phyloP scores from a whole-genome alignment of 1,284 basidiomycete genomes.

The Pulveroboletus sp. region DNA sequence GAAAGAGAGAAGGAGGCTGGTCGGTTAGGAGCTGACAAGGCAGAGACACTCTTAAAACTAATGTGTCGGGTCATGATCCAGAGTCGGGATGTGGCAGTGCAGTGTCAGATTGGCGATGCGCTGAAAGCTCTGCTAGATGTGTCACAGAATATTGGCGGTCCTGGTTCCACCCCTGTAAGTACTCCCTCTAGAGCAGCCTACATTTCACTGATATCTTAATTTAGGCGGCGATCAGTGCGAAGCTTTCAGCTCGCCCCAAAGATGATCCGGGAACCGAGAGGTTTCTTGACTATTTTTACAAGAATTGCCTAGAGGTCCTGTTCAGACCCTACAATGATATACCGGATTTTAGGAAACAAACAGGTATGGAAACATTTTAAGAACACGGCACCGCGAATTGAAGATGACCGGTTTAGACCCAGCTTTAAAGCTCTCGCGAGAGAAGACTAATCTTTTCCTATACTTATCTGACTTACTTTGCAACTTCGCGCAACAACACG shows the following conservation, averaged over 20 bases:
- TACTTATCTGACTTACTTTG: conserved; percentile 89
- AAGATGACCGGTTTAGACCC: conserved; percentile 38
- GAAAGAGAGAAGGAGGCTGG: conserved; percentile 53
- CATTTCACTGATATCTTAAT: conserved; percentile 4
- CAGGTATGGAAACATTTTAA: conserved; percentile 42
- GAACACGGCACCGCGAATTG: not conserved
- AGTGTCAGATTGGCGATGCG: conserved; percentile 90
- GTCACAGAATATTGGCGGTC: conserved; percentile 42
- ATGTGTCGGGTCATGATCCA: conserved; percentile 75
- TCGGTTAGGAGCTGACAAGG: conserved; percentile 55
- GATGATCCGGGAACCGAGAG: conserved; percentile 84
- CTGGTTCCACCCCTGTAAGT: conserved; percentile 38
- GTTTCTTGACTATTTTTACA: conserved; percentile 93
- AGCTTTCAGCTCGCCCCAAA: conserved; percentile 56
- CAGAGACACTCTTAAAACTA: conserved; percentile 73
- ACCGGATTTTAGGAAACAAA: conserved; percentile 67
- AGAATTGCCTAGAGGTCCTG: conserved; percentile 67
- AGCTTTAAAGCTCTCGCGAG: conserved; percentile 55
- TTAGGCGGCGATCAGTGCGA: conserved; percentile 33
- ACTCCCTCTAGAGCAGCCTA: not conserved
- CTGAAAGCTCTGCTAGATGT: conserved; percentile 82
- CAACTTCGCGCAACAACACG: conserved; percentile 85
- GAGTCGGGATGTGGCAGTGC: conserved; percentile 83
- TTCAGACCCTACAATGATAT: conserved; percentile 80
- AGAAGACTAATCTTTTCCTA: conserved; percentile 74